Base-by-base conservation (phyloP, 305 asterid species). In the Solanum chacoense region DNA sequence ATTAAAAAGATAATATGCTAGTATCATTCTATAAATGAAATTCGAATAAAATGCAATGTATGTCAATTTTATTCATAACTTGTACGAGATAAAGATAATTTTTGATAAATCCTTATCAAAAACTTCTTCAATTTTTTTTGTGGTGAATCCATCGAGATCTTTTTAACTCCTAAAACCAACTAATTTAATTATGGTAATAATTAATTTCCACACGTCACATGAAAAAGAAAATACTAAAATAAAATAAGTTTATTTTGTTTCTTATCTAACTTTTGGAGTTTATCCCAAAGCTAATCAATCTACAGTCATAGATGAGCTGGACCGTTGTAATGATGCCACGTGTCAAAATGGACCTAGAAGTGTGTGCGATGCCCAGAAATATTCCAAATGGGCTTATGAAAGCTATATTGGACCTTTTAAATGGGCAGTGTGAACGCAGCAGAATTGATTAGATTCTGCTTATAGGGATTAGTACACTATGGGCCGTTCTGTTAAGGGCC, bases 261-360 rank as follows among this genome's bases (percentile, higher is more conserved):
- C 92, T 90, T 91, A 92, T 92, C 94, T 90, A 63, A 24, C 76
- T 5, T 63, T 91, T 90, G 91, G 92, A 87, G 91, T 90, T 91
- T 91, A 94, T 93, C 94, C 74, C 59, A 18, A 40, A 85, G 91
- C 75, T 26, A 86, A 26, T 87, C 42, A 37, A 37, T 37, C 11
- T 37, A 37, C 6, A 59, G 34, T 35, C 75, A 6, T 8, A 37
- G 35, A 31, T 80, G 69, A 42, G 69, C 29, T 78, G 85, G 35
- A 55, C 92, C 91, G 91, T 6, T 85, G 10, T 0, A 69, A 91
- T 91, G 55, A 10, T 4, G 91, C 50, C 93, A 91, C 93, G 93
- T 92, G 73, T 83, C 11, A 24, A 1, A 0, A 32, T 2, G 0
- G 11, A 20, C 91, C 76, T 94, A 26, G 90, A 88, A 77, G 3